phyloP scores from a whole-genome alignment of 2,329 filamentous ascomycete species.

The Pseudogymnoascus sp. region DNA sequence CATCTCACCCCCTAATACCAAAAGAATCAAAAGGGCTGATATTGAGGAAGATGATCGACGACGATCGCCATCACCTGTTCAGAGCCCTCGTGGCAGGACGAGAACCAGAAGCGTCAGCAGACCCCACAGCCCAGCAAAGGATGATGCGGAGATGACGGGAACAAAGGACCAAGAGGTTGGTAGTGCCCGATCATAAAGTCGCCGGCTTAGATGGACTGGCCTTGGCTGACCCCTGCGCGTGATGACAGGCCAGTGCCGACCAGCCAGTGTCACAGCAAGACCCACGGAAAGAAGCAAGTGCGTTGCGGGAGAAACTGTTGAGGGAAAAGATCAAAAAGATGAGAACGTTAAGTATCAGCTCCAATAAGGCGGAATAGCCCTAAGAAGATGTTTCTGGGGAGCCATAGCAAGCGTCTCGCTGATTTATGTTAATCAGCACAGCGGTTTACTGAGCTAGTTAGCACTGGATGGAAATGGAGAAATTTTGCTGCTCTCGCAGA shows the following conservation, averaged over 20 bases:
- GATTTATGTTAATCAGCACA: neutral
- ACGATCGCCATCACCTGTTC: conserved; percentile 17
- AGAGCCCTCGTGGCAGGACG: conserved; percentile 2
- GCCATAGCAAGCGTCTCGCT: neutral
- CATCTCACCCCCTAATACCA: conserved; percentile 39
- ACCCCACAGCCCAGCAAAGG: neutral
- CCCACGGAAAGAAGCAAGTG: conserved; percentile 37
- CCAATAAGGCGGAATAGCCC: conserved; percentile 2
- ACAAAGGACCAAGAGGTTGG: conserved; percentile 32
- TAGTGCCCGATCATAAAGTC: conserved; percentile 30
- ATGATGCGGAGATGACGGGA: neutral
- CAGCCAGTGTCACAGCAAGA: conserved; percentile 22
- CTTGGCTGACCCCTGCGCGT: conserved; percentile 4
- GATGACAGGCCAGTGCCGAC: conserved; percentile 3
- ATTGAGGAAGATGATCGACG: conserved; percentile 42
- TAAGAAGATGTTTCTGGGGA: neutral
- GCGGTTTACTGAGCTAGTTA: neutral
- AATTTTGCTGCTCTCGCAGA: neutral
- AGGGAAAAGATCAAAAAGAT: conserved; percentile 50
- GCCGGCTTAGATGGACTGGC: neutral
- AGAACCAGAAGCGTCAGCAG: conserved; percentile 8
- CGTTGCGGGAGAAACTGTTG: conserved; percentile 45
- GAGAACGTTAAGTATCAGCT: conserved; percentile 42
- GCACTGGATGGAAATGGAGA: neutral
- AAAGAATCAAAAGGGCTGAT: conserved; percentile 52